Percentiles rank a stretch among this genome's conserved stretches.
Evolutionary conservation across 1,284 basidiomycete species (phyloP).

Genomic region (Caloboletus firmus): DNA sequence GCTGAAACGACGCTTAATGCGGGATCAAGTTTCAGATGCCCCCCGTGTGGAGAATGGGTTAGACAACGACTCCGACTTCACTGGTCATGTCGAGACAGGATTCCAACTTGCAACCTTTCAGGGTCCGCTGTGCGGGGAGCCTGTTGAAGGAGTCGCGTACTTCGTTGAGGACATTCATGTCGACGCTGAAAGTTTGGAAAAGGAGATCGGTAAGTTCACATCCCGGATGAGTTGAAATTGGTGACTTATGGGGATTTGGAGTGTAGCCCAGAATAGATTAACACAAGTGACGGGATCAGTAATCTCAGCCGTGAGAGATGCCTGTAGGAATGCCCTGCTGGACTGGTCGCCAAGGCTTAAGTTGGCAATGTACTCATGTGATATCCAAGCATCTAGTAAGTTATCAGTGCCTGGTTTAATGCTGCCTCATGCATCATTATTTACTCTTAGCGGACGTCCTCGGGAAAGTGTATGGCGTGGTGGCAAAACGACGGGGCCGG

Average conservation of each 20-base stretch:
- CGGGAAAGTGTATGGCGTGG: slow-evolving; percentile 96
- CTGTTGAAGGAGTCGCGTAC: slow-evolving; percentile 91
- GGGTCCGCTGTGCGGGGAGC: slow-evolving; percentile 94
- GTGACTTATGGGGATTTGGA: slow-evolving; percentile 14
- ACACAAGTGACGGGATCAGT: slow-evolving; percentile 86
- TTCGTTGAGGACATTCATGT: slow-evolving; percentile 80
- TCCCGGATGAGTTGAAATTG: background rate
- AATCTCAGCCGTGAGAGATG: slow-evolving; percentile 87
- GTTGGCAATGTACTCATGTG: slow-evolving; percentile 98
- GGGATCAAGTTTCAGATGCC: slow-evolving; percentile 38
- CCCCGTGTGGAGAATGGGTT: slow-evolving; percentile 24
- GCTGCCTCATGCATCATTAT: slow-evolving; percentile 6
- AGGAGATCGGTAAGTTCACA: slow-evolving; percentile 56
- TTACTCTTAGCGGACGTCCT: slow-evolving; percentile 81
- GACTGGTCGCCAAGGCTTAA: slow-evolving; percentile 98
- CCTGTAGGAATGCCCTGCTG: slow-evolving; percentile 83
- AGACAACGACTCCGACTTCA: slow-evolving; percentile 59
- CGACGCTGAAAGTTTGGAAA: slow-evolving; percentile 58
- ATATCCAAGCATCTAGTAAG: slow-evolving; percentile 96
- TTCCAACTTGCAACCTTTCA: slow-evolving; percentile 95
- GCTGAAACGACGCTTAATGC: slow-evolving; percentile 49
- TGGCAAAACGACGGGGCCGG: slow-evolving; percentile 85
- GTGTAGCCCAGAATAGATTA: slow-evolving; percentile 61
- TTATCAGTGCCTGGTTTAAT: slow-evolving; percentile 14
- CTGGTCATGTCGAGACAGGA: slow-evolving; percentile 85